A percentile compares a stretch with the other conserved stretches of the same genome.
Conservation (phyloP, 73 alveolate species). For the Tetrahymena thermophila region DNA sequence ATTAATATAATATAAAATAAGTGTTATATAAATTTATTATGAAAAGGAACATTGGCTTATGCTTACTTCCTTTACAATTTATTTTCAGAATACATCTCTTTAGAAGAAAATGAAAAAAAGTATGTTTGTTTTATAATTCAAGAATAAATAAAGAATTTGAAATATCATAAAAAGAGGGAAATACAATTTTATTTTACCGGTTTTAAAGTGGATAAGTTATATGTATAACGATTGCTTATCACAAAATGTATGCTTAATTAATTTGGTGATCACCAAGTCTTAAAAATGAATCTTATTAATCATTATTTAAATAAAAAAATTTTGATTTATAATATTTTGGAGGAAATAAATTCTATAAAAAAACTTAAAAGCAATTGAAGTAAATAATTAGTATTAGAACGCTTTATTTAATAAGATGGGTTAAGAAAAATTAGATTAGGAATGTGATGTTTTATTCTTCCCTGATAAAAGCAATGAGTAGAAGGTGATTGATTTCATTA, state of each 20-base stretch:
- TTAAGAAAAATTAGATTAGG: not conserved
- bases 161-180: not conserved
- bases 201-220: not conserved
- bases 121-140: too few relatives aligned
- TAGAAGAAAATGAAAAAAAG: too few relatives aligned
- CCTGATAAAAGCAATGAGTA: constrained; percentile 57
- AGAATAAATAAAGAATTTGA: not conserved
- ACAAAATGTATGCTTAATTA: not conserved
- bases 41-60: too few relatives aligned
- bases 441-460: constrained; percentile 53
- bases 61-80: too few relatives aligned
- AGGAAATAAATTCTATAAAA: not conserved
- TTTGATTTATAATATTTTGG: not conserved
- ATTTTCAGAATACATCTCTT: too few relatives aligned
- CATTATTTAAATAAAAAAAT: not conserved
- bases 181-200: not conserved
- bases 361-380: not conserved
- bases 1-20: too few relatives aligned
- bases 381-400: not conserved
- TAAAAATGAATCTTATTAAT: not conserved
- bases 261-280: not conserved
- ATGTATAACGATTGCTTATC: not conserved
- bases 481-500: constrained; percentile 50
- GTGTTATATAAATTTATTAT: too few relatives aligned
- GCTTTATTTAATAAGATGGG: not conserved